Percentiles rank a stretch among this genome's conserved stretches.
phyloP scores from a whole-genome alignment of 805 yeast genomes.

The Saturnispora gosingensis region DNA sequence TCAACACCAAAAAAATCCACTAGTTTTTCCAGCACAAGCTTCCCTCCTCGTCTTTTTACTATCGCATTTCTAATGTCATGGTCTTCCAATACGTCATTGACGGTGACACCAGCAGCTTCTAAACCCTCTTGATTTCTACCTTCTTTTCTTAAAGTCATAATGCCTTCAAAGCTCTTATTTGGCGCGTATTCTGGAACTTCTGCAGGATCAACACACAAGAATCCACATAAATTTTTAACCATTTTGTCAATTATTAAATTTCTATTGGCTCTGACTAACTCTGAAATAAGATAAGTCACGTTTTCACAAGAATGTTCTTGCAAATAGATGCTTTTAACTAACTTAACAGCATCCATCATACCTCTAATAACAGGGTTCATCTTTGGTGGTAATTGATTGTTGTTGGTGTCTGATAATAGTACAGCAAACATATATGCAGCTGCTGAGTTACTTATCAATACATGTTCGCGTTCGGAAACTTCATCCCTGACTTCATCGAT shows the following conservation, averaged over 20 bases:
- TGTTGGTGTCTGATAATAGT: conserved; percentile 30
- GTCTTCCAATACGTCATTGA: conserved; percentile 31
- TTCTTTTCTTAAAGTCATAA: conserved; percentile 72
- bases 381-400: conserved; percentile 72
- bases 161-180: conserved; percentile 45
- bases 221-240: conserved; percentile 82
- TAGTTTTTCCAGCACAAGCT: conserved; percentile 54
- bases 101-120: conserved; percentile 36
- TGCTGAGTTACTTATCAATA: conserved; percentile 68
- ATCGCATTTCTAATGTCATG: conserved; percentile 62
- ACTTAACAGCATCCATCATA: conserved; percentile 84
- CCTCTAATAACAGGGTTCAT: conserved; percentile 83
- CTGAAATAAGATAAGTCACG: conserved; percentile 53
- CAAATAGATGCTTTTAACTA: conserved; percentile 54
- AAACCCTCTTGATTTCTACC: conserved; percentile 56
- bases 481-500: conserved; percentile 59
- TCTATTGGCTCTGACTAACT: conserved; percentile 49
- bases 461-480: conserved; percentile 38
- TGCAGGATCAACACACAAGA: conserved; percentile 88
- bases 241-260: conserved; percentile 79
- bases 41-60: conserved; percentile 79
- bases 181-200: conserved; percentile 89
- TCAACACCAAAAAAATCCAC: conserved; percentile 42
- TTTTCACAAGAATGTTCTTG: conserved; percentile 68
- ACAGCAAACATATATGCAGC: conserved; percentile 38